A percentile compares a stretch with the other conserved stretches of the same genome.
Conservation (phyloP, 2,329 filamentous ascomycete genomes). For the Periconia sp. region DNA sequence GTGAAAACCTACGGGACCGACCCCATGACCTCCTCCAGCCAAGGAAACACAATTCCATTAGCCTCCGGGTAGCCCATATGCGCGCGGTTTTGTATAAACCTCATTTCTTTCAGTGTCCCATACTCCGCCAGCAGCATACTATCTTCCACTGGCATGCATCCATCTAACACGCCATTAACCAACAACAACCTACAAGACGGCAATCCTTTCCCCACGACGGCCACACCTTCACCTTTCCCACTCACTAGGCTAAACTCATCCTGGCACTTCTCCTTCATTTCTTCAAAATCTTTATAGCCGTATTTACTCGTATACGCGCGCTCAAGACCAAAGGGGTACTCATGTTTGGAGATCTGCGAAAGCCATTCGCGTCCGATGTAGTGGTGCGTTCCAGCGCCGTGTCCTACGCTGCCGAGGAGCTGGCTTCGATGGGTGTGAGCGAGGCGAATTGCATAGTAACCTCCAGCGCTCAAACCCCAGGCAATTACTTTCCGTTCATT, state of each 20-base stretch:
- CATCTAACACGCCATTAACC: conserved; percentile 60
- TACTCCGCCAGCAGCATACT: conserved; percentile 55
- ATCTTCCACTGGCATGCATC: conserved; percentile 64
- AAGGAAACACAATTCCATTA: conserved; percentile 32
- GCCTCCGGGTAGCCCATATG: conserved; percentile 51
- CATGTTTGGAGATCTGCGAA: conserved; percentile 53
- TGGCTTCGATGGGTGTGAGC: conserved; percentile 58
- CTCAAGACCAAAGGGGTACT: conserved; percentile 61
- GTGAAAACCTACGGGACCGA: neutral
- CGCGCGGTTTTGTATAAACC: conserved; percentile 45
- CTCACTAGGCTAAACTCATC: conserved; percentile 56
- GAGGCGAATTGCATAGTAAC: conserved; percentile 59
- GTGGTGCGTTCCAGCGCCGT: conserved; percentile 59
- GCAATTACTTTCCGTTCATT: conserved; percentile 52
- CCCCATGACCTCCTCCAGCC: conserved; percentile 34
- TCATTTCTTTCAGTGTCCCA: conserved; percentile 56
- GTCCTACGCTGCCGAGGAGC: conserved; percentile 53
- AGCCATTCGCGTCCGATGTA: conserved; percentile 61
- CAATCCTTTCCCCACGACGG: conserved; percentile 38
- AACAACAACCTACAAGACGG: conserved; percentile 53
- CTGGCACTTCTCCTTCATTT: conserved; percentile 51
- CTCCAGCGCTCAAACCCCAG: conserved; percentile 61
- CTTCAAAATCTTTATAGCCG: conserved; percentile 36
- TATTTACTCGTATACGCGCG: conserved; percentile 52
- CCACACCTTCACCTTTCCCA: conserved; percentile 53